These are phyloP conservation scores for Penicillium goetzii DNA, from an alignment of 495 filamentous ascomycete genomes.

Conservation along the genomic window DNA sequence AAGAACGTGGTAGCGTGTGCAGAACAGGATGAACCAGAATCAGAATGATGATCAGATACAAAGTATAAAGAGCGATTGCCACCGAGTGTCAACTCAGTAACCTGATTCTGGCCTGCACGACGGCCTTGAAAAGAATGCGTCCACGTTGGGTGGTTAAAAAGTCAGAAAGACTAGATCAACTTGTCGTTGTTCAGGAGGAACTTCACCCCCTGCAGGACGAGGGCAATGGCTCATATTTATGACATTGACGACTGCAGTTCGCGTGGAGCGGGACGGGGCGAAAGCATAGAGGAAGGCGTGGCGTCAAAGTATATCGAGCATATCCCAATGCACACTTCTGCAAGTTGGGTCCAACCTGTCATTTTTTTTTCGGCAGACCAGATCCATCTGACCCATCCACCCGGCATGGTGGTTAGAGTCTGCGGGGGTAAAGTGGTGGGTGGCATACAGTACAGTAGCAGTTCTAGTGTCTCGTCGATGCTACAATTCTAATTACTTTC, in stretches of 20 bases:
- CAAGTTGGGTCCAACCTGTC: slow-evolving; percentile 12
- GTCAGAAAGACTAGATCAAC: neutral
- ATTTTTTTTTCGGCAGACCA: slow-evolving; percentile 9
- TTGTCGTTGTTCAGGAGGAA: neutral
- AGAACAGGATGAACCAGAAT: slow-evolving; percentile 5
- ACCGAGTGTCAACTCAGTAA: neutral
- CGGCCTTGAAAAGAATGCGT: slow-evolving; percentile 9
- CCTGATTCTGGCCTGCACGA: neutral
- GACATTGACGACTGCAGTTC: slow-evolving; percentile 10
- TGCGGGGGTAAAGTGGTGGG: neutral
- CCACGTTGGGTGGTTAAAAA: slow-evolving; percentile 5
- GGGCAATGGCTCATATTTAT: slow-evolving; percentile 30
- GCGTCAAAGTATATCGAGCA: slow-evolving; percentile 28
- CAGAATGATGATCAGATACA: slow-evolving; percentile 1
- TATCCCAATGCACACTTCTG: slow-evolving; percentile 10
- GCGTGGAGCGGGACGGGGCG: slow-evolving; percentile 32
- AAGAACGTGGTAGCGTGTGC: slow-evolving; percentile 6
- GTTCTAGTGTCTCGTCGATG: neutral
- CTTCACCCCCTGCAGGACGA: slow-evolving; percentile 10
- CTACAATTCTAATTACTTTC: neutral
- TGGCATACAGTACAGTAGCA: neutral
- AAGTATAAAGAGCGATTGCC: slow-evolving; percentile 9
- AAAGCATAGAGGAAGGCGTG: slow-evolving; percentile 20
- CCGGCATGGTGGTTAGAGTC: slow-evolving; percentile 28
- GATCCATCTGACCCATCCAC: slow-evolving; percentile 33